Evolutionary conservation across 768 basidiomycete genomes (phyloP).

Genomic region (Kwoniella dejecticola): DNA sequence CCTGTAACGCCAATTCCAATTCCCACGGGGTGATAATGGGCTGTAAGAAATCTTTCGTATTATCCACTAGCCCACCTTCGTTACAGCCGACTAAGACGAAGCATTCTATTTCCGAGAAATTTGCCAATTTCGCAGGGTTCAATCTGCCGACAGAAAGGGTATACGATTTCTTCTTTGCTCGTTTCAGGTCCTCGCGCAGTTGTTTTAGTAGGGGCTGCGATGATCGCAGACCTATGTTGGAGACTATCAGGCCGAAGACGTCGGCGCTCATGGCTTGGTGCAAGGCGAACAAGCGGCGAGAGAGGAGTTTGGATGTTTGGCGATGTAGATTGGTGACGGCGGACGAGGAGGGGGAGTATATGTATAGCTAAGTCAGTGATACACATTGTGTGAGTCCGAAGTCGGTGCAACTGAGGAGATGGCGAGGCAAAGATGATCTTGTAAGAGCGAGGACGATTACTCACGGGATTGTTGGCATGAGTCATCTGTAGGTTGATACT

Average conservation of each 20-base stretch:
- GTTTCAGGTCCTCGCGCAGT: conserved; percentile 69
- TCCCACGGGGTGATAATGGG: conserved; percentile 96
- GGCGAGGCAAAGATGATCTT: background rate
- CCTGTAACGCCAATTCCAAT: conserved; percentile 74
- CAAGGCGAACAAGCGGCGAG: conserved; percentile 82
- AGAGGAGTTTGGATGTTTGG: conserved; percentile 76
- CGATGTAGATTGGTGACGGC: conserved; percentile 64
- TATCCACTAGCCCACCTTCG: conserved; percentile 73
- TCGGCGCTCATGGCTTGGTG: conserved; percentile 89
- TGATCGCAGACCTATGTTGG: conserved; percentile 85
- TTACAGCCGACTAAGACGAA: conserved; percentile 93
- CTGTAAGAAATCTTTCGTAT: conserved; percentile 76
- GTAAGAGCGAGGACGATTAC: conserved; percentile 28
- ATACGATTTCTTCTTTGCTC: conserved; percentile 82
- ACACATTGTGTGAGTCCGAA: no score
- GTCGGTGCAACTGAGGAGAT: no score
- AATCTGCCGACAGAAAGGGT: conserved; percentile 94
- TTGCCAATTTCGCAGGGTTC: conserved; percentile 90
- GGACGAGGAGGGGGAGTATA: conserved; percentile 67
- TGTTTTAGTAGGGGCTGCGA: conserved; percentile 83
- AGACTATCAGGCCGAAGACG: conserved; percentile 91
- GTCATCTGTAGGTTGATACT: conserved; percentile 86
- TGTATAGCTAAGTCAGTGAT: conserved; percentile 70
- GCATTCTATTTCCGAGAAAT: conserved; percentile 94
- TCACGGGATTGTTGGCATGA: conserved; percentile 67